These are phyloP conservation scores for Croton laevigatus DNA, from an alignment of 441 rosid species.

Conservation along the genomic window DNA sequence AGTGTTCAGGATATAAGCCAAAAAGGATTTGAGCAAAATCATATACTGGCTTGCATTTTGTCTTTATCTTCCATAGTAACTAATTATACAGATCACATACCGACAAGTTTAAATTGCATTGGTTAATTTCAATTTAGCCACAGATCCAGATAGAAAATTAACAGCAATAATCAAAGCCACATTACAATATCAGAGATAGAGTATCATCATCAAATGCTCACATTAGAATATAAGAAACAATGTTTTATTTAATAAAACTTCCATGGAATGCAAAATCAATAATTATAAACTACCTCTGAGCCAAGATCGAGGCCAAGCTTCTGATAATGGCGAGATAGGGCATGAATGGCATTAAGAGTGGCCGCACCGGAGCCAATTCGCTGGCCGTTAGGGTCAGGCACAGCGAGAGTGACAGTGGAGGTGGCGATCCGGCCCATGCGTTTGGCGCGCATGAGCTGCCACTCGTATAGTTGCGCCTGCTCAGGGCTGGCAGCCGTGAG, in stretches of 20 bases:
- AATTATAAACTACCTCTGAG: conserved; percentile 31
- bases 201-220: neutral
- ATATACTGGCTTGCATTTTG: neutral
- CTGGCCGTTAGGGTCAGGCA: conserved; percentile 83
- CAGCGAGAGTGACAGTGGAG: conserved; percentile 80
- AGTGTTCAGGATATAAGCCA: neutral
- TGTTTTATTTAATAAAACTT: neutral
- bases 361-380: conserved; percentile 98
- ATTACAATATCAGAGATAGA: neutral
- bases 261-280: neutral
- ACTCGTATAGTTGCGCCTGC: conserved; percentile 82
- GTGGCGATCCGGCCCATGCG: conserved; percentile 73
- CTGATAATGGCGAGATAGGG: conserved; percentile 57
- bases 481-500: conserved; percentile 99
- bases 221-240: neutral
- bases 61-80: neutral
- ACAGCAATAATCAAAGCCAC: conserved; percentile 1
- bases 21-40: neutral
- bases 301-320: conserved; percentile 33
- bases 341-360: conserved; percentile 77
- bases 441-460: conserved; percentile 88
- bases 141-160: neutral
- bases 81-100: neutral
- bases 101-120: neutral
- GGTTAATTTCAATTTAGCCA: neutral